Base-by-base conservation (phyloP, 73 alveolate genomes). In the Urostyla sp. region DNA sequence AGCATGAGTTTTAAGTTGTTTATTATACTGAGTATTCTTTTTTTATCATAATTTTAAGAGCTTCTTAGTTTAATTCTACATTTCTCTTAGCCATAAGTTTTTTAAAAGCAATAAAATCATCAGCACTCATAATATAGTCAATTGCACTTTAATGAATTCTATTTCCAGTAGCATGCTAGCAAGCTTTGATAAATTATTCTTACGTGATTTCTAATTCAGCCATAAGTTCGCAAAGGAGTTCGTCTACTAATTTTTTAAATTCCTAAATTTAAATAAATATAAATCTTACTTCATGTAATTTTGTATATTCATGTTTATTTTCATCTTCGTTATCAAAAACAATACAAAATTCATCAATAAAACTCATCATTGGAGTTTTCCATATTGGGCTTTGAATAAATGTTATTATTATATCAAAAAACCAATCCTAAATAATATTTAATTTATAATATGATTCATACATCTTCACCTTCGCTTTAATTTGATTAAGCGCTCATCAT, bases 311-410 rank as follows among this genome's bases (percentile, higher is more conserved):
- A 48, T 93, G 76, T 84, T 95, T 95, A 76, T 95, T 95, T 73
- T 95, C 98, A 37, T 90, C 96, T 11, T 92, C 96, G 55, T 90
- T 90, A 67, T 95, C 99, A 60, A 95, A 95, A 30, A 91, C 63
- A 21, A 89, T 58, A 57, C 98, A 95, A 80, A 90, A 69, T 60
- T 95, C 95, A 77, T 90, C 95, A 18, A 91, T 75, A 74, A 91
- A 91, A 59, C 80, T 80, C 89, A 84, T 61, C 23, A 91, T 74
- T 20, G 97, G 97, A 6, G 84, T 76, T 38, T 85, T 87, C 97
- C 97, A 91, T n/a, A 72, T 75, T 0, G 97, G 97, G 23, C 85
- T 35, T 60, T 67, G 73, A 36, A 91, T 60, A 80, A 87, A 91
- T 28, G 73, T 61, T 38, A 91, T 87, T 20, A 91, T 77, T 67